Base-by-base conservation (phyloP, 176 grass and related monocot species). In the Zoysia pacifica region DNA sequence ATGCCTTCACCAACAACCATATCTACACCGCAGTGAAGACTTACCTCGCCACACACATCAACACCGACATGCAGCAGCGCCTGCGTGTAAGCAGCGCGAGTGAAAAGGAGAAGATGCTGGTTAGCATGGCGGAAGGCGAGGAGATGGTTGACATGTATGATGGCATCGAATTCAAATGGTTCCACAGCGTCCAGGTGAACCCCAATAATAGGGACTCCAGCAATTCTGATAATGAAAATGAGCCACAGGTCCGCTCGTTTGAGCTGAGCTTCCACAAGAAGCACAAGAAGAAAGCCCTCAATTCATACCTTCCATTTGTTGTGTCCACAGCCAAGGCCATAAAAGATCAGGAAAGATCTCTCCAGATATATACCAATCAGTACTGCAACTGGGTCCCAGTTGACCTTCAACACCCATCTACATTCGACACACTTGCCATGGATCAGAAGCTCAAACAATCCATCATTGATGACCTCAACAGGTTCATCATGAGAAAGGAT, bases 381-480 rank as follows among this genome's bases (percentile, higher is more conserved):
- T 86, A 75, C 45, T 78, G 74, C 9, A 63, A 53, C 13, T 95
- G 85, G 93, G 65, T 62, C 1, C 45, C 75, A 6, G 70, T 82
- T 36, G 62, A 91, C 50, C 80, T 92, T 58, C 85, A 73, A 20
- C 93, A 95, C 51, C 90, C 79, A 1, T 92, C 90, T 8, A 92
- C 81, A 37, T 96, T 96, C 39, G 79, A 92, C 41, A 95, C 90
- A 1, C 35, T 92, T 52, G 85, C 90, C 70, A 79, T 92, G 72
- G 81, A 95, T 48, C n/a, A 10, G 3, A 36, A 67, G 15, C 83
- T 90, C 48, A 89, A 89, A 51, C 40, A 39, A 0, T 62, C 78
- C 15, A 48, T 95, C 46, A 50, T 86, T 18, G 65, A 87, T 0
- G 90, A 92, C 41, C 89, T 95, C 2, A 48, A 72, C 5, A 78